phyloP scores from a whole-genome alignment of 2,329 filamentous ascomycete species.

The Apiospora malaysiana region DNA sequence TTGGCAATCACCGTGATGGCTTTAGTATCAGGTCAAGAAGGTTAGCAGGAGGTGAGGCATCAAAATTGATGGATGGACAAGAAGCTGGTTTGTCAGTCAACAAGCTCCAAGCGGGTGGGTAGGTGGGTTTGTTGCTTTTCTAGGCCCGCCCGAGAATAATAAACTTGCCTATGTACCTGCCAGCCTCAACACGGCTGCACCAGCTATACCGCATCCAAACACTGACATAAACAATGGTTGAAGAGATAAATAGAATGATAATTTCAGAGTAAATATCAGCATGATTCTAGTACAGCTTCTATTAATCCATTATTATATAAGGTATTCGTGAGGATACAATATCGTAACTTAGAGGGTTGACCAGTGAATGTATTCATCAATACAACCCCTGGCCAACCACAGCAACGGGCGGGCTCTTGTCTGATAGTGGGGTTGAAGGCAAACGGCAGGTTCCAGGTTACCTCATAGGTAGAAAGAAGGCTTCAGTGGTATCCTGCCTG shows the following conservation, averaged over 20 bases:
- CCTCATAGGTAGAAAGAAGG: constrained; percentile 15
- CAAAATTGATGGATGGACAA: constrained; percentile 7
- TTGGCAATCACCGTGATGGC: background rate
- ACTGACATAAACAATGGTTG: no score
- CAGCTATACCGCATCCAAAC: no score
- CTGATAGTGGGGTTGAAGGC: constrained; percentile 6
- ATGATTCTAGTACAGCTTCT: no score
- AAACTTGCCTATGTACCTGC: no score
- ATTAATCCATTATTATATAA: no score
- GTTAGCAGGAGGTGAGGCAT: constrained; percentile 16
- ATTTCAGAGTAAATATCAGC: no score
- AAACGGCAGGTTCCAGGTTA: background rate
- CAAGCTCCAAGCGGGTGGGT: constrained; percentile 15
- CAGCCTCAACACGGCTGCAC: no score
- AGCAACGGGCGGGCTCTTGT: constrained; percentile 14
- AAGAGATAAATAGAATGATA: no score
- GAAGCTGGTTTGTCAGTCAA: constrained; percentile 13
- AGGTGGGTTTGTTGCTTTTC: constrained; percentile 18
- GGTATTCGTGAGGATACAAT: no score
- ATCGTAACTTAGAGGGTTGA: no score
- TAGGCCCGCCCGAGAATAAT: background rate
- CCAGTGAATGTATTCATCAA: no score
- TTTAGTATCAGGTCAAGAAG: constrained; percentile 16
- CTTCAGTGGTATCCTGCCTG: no score
- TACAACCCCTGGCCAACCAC: background rate